Base-by-base conservation (phyloP, 495 filamentous ascomycete genomes). In the Penicillium taxi region DNA sequence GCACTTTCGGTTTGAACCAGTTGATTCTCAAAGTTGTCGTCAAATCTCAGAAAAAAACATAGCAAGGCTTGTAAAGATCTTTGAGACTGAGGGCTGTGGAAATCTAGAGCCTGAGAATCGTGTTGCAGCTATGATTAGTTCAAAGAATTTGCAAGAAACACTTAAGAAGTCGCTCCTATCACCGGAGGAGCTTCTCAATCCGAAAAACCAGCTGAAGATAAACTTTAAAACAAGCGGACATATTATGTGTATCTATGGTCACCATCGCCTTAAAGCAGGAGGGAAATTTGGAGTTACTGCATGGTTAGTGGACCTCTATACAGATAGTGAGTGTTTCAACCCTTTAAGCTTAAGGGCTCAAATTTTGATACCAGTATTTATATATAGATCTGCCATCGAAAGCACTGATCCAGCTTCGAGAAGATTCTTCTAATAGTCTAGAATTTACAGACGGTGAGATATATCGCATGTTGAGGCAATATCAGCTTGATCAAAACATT, bases 251-350 rank as follows among this genome's bases (percentile, higher is more conserved):
- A 13, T 44, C 9, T 41, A 49, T 28, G 27, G 46, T 17, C 37
- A 21, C 37, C 36, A 49, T 20, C 20, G 41, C 13, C 14, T 45
- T 12, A 37, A 44, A 23, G 46, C 37, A 2, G 35, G 17, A 9
- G 27, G 34, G 12, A n/a, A 6, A 13, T 41, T 40, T 21, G 32
- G 41, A 20, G 26, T 30, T 17, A 30, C 1, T 11, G 25, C 1
- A 18, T 49, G 32, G 41, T 19, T 49, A 31, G 41, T 45, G 4
- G 41, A 49, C 23, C 19, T 49, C 5, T 49, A 44, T 37, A 19
- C 23, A 12, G 32, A 49, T 14, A 14, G 41, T 49, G 17, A 9
- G 41, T n/a, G n/a, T n/a, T n/a, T n/a, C n/a, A n/a, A n/a, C n/a
- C n/a, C n/a, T n/a, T n/a, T n/a, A n/a, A n/a, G n/a, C n/a, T n/a